Evolutionary conservation across 805 yeast genomes (phyloP).

Genomic region (Barnettozyma populi): DNA sequence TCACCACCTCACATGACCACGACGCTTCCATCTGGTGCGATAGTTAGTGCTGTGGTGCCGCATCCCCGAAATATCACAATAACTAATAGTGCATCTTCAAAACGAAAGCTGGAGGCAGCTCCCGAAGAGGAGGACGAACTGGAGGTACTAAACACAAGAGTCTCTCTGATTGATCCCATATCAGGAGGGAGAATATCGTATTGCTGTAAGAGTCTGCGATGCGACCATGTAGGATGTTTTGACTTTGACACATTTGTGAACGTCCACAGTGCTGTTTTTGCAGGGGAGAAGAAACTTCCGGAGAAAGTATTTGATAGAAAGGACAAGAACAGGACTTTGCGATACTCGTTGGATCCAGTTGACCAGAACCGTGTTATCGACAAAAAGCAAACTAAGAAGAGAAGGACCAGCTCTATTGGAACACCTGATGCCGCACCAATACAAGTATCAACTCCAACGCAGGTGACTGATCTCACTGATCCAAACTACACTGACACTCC

Average conservation of each 20-base stretch:
- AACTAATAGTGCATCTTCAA: neutral
- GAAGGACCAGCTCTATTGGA: neutral
- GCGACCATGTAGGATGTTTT: constrained; percentile 2
- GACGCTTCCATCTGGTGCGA: neutral
- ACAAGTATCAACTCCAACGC: no score
- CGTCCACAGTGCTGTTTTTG: neutral
- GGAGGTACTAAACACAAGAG: neutral
- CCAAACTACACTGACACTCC: neutral
- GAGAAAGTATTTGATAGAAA: neutral
- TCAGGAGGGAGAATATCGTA: constrained; percentile 2
- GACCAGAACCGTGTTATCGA: neutral
- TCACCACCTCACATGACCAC: constrained; percentile 1
- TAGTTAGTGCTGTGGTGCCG: neutral
- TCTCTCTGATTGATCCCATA: constrained; percentile 1
- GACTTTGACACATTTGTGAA: constrained; percentile 3
- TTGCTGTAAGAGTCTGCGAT: constrained; percentile 1
- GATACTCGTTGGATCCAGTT: neutral
- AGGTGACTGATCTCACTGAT: neutral
- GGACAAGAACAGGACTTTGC: neutral
- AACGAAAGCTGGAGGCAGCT: neutral
- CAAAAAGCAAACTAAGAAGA: neutral
- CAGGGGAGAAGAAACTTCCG: neutral
- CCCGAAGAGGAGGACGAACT: constrained; percentile 1
- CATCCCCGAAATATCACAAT: neutral
- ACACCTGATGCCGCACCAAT: neutral